Evolutionary conservation across 225 moss, liverwort and hornwort genomes (phyloP).

Genomic region (Neckera pumila): DNA sequence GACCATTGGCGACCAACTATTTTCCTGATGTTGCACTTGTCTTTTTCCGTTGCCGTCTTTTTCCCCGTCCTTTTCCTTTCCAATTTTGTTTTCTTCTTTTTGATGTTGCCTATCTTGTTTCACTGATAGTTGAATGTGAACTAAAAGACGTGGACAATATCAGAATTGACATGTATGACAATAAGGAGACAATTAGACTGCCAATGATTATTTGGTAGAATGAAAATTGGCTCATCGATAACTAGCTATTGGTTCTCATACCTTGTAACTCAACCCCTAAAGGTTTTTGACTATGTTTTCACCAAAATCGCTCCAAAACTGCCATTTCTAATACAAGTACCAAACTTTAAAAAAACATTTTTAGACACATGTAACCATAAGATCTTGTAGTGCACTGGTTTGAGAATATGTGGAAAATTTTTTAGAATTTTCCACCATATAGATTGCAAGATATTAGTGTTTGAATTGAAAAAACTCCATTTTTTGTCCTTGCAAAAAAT

Average conservation of each 20-base stretch:
- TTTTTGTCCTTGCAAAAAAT: too few relatives aligned
- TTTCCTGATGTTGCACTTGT: fast-evolving
- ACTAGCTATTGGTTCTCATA: neutral
- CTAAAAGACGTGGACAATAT: fast-evolving
- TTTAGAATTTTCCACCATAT: too few relatives aligned
- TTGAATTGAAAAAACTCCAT: too few relatives aligned
- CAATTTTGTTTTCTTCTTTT: fast-evolving
- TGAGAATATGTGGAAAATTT: too few relatives aligned
- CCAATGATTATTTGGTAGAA: fast-evolving
- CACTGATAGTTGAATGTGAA: neutral
- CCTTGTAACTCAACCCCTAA: too few relatives aligned
- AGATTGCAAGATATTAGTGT: too few relatives aligned
- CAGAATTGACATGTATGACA: fast-evolving
- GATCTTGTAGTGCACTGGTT: too few relatives aligned
- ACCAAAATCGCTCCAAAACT: too few relatives aligned
- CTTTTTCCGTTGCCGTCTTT: fast-evolving
- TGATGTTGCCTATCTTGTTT: fast-evolving
- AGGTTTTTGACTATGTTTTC: too few relatives aligned
- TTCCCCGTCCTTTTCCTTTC: fast-evolving
- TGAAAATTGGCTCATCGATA: fast-evolving
- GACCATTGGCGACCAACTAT: fast-evolving
- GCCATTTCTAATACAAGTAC: too few relatives aligned
- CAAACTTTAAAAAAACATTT: too few relatives aligned
- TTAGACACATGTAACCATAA: too few relatives aligned
- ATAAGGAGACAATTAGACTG: fast-evolving